phyloP scores from a whole-genome alignment of 331 rosid species.

The Ulmus americana region DNA sequence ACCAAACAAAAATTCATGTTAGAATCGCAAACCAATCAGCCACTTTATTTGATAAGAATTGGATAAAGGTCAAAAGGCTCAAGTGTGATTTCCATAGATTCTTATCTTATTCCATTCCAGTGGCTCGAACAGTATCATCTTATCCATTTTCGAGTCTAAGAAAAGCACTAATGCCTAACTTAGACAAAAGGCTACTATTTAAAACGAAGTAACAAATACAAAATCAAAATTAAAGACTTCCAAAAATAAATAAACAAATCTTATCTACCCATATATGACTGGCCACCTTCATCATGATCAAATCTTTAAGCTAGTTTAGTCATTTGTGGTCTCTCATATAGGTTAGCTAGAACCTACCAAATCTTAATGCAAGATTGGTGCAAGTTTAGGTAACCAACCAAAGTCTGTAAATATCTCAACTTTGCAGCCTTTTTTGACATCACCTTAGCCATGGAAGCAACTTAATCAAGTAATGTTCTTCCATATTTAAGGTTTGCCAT shows the following conservation, averaged over 20 bases:
- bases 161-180: constrained; percentile 19
- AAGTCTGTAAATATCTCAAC: neutral
- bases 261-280: neutral
- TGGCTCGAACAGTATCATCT: neutral
- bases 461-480: neutral
- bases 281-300: neutral
- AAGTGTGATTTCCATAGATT: too few relatives aligned
- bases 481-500: neutral
- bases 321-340: neutral
- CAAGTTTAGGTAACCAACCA: constrained; percentile 12
- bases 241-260: neutral
- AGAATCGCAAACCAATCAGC: too few relatives aligned
- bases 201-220: neutral
- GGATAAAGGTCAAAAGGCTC: too few relatives aligned
- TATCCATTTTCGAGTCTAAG: neutral
- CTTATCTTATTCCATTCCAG: too few relatives aligned
- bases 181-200: neutral
- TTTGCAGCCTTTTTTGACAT: neutral
- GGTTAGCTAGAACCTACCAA: constrained; percentile 1
- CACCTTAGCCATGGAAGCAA: neutral
- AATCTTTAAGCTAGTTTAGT: neutral
- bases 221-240: neutral
- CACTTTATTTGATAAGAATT: too few relatives aligned
- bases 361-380: neutral
- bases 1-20: too few relatives aligned